Evolutionary conservation across 2,329 filamentous ascomycete genomes (phyloP).

Genomic region (Periglandula ipomoeae): DNA sequence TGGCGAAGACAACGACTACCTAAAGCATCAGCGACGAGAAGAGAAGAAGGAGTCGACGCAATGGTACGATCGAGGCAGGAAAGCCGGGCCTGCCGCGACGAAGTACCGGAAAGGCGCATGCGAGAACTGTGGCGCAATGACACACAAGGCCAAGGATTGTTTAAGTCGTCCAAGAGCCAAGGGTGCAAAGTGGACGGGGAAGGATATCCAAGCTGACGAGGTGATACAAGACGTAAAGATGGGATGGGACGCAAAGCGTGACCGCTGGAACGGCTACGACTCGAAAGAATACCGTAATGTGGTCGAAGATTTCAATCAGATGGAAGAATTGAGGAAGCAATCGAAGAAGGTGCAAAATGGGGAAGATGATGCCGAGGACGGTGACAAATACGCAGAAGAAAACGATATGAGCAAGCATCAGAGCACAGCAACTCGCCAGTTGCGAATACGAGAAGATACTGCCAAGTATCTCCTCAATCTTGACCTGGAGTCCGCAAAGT

Average conservation of each 20-base stretch:
- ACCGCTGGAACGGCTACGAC: conserved; percentile 98
- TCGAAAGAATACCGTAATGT: conserved; percentile 74
- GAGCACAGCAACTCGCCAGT: conserved; percentile 79
- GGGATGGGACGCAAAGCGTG: conserved; percentile 94
- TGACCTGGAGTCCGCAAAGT: conserved; percentile 92
- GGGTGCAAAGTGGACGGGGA: conserved; percentile 86
- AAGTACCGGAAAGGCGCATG: conserved; percentile 98
- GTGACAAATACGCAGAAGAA: conserved; percentile 81
- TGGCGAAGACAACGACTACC: conserved; percentile 73
- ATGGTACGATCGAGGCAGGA: conserved; percentile 91
- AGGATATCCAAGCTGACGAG: conserved; percentile 90
- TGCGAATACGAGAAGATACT: conserved; percentile 90
- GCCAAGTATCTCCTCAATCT: conserved; percentile 94
- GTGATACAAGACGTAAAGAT: conserved; percentile 74
- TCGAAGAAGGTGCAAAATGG: conserved; percentile 32
- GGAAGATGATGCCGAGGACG: conserved; percentile 45
- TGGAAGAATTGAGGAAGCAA: conserved; percentile 64
- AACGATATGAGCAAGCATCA: conserved; percentile 95
- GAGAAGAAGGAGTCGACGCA: conserved; percentile 61
- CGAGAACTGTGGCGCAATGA: conserved; percentile 97
- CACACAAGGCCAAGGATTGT: conserved; percentile 92
- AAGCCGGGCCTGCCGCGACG: conserved; percentile 76
- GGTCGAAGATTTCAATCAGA: conserved; percentile 80
- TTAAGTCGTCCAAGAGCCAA: conserved; percentile 78
- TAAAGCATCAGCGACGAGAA: conserved; percentile 77